phyloP scores from a whole-genome alignment of 2,329 filamentous ascomycete genomes.

The Fusarium abutilonis region DNA sequence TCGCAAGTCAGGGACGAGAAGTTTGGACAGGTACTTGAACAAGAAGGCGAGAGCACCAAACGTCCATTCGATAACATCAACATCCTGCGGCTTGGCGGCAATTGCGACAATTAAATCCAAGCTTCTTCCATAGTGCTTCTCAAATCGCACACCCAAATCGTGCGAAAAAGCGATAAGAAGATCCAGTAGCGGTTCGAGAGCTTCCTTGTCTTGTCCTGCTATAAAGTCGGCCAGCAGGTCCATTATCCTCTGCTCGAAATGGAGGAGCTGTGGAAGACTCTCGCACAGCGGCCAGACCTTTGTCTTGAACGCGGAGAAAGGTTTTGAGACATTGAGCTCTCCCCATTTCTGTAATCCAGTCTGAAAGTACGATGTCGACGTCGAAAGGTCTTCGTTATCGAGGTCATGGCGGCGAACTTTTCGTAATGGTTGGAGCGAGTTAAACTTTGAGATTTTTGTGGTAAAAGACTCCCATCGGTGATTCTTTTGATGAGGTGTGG shows the following conservation, averaged over 20 bases:
- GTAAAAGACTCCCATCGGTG: slow-evolving; percentile 94
- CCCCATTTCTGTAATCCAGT: slow-evolving; percentile 86
- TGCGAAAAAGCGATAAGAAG: slow-evolving; percentile 95
- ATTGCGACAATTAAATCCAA: slow-evolving; percentile 80
- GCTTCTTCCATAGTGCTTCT: slow-evolving; percentile 83
- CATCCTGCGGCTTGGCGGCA: slow-evolving; percentile 78
- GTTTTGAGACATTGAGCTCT: slow-evolving; percentile 88
- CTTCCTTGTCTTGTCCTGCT: slow-evolving; percentile 77
- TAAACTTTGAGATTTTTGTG: slow-evolving; percentile 88
- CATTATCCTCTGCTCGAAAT: slow-evolving; percentile 89
- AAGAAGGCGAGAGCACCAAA: slow-evolving; percentile 94
- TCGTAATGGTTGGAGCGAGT: slow-evolving; percentile 88
- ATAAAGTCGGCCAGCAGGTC: slow-evolving; percentile 79
- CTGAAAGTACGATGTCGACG: slow-evolving; percentile 86
- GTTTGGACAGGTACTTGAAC: slow-evolving; percentile 94
- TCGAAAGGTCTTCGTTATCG: slow-evolving; percentile 78
- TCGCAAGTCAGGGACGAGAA: slow-evolving; percentile 84
- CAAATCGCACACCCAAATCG: slow-evolving; percentile 86
- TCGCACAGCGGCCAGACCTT: slow-evolving; percentile 83
- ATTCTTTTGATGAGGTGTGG: slow-evolving; percentile 79
- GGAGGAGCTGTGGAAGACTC: slow-evolving; percentile 88
- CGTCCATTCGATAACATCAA: slow-evolving; percentile 96
- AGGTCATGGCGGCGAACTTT: slow-evolving; percentile 86
- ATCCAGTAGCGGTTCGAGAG: slow-evolving; percentile 85
- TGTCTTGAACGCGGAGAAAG: slow-evolving; percentile 80